phyloP scores from a whole-genome alignment of 176 grass and related monocot species.

The Triticum monococcum region DNA sequence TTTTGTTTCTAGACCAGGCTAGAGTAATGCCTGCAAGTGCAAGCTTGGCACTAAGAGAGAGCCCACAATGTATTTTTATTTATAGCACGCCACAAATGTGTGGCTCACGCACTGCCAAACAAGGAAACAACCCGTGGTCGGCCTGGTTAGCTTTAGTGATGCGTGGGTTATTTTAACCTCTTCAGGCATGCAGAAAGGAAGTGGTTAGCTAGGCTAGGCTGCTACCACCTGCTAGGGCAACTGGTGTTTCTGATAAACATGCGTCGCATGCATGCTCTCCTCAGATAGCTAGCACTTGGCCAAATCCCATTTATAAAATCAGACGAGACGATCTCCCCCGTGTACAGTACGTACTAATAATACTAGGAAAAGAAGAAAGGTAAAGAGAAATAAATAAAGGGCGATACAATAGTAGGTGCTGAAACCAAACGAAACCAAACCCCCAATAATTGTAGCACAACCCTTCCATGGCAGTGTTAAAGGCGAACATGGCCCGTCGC shows the following conservation, averaged over 20 bases:
- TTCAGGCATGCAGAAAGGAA: neutral
- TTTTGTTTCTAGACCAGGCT: neutral
- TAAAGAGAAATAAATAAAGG: neutral
- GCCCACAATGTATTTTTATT: too few relatives aligned
- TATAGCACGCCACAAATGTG: constrained; percentile 6
- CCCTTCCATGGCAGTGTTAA: constrained; percentile 33
- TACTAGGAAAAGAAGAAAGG: neutral
- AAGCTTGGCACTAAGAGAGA: neutral
- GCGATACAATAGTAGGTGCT: neutral
- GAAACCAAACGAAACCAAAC: neutral
- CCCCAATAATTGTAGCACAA: constrained; percentile 54
- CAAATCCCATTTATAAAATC: neutral
- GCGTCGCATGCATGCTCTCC: neutral
- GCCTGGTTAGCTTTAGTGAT: constrained; percentile 7
- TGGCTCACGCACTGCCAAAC: constrained; percentile 11
- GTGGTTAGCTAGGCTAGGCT: neutral
- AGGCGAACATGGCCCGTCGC: constrained; percentile 37
- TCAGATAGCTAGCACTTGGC: constrained; percentile 12
- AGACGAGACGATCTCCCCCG: neutral
- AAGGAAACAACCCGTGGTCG: constrained; percentile 11
- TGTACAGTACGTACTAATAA: neutral
- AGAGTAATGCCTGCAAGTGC: constrained; percentile 12
- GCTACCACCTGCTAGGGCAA: neutral
- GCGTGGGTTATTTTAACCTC: constrained; percentile 30
- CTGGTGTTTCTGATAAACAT: neutral